Conservation (phyloP, 108 stramenopile genomes). For the Chaetoceros tenuissimus region DNA sequence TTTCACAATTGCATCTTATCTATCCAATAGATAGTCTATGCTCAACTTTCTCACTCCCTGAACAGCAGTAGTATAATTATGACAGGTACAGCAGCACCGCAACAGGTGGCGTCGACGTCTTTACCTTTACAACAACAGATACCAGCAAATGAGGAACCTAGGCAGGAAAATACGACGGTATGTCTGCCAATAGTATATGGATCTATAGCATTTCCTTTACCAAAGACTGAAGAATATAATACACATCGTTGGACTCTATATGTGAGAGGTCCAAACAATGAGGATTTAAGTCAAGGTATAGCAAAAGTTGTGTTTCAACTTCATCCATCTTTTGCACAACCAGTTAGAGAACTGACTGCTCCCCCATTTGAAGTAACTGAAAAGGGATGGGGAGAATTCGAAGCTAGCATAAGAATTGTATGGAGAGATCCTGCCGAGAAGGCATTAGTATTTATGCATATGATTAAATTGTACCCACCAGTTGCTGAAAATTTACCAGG, state of each 20-base stretch:
- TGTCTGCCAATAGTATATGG: slow-evolving; percentile 90
- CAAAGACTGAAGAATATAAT: slow-evolving; percentile 66
- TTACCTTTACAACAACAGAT: no score
- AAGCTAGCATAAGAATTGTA: slow-evolving; percentile 85
- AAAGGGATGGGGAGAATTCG: slow-evolving; percentile 98
- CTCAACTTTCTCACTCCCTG: no score
- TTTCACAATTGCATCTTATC: no score
- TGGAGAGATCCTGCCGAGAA: slow-evolving; percentile 84
- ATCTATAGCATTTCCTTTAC: slow-evolving; percentile 84
- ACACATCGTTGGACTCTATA: slow-evolving; percentile 90
- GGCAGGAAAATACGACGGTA: slow-evolving; percentile 51
- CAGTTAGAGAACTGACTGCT: slow-evolving; percentile 64
- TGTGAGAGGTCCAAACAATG: slow-evolving; percentile 80
- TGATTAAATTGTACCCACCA: slow-evolving; percentile 82
- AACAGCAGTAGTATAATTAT: no score
- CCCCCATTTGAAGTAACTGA: slow-evolving; percentile 92
- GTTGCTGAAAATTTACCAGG: slow-evolving; percentile 5
- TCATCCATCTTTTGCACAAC: slow-evolving; percentile 90
- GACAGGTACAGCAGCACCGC: no score
- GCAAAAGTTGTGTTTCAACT: slow-evolving; percentile 93
- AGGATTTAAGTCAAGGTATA: slow-evolving; percentile 75
- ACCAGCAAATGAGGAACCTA: no score
- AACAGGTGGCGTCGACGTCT: no score
- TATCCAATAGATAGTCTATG: no score
- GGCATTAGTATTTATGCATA: slow-evolving; percentile 54